Conservation (phyloP, 345 rosid genomes). For the Heritiera littoralis region DNA sequence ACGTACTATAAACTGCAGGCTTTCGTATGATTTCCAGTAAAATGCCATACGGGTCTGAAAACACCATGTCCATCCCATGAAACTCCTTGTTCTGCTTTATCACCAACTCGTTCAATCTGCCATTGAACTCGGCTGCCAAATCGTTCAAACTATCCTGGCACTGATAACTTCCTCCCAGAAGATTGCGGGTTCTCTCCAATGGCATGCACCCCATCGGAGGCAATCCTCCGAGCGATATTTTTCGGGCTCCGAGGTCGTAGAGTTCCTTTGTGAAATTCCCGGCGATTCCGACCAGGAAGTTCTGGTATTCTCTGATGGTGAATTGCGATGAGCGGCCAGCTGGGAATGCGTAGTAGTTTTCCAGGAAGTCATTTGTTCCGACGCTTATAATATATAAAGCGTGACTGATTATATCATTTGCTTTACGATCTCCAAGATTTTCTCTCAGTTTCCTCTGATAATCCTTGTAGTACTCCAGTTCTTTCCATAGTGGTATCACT, state of each 20-base stretch:
- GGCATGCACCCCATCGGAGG: slow-evolving; percentile 77
- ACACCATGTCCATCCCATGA: slow-evolving; percentile 38
- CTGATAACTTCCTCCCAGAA: slow-evolving; percentile 26
- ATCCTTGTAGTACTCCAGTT: slow-evolving; percentile 51
- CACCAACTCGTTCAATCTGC: slow-evolving; percentile 35
- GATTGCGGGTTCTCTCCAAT: slow-evolving; percentile 52
- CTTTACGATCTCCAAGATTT: slow-evolving; percentile 40
- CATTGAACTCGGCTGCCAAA: slow-evolving; percentile 49
- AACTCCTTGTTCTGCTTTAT: slow-evolving; percentile 42
- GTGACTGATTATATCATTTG: slow-evolving; percentile 31
- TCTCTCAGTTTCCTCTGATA: slow-evolving; percentile 47
- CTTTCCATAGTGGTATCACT: slow-evolving; percentile 59
- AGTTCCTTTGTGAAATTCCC: slow-evolving; percentile 42
- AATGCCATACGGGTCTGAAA: slow-evolving; percentile 44
- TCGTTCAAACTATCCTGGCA: slow-evolving; percentile 46
- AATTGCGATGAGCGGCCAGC: slow-evolving; percentile 37
- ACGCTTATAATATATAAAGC: slow-evolving; percentile 51
- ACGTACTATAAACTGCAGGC: slow-evolving; percentile 44
- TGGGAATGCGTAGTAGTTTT: slow-evolving; percentile 53
- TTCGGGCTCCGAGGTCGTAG: slow-evolving; percentile 53
- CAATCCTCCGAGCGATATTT: slow-evolving; percentile 56
- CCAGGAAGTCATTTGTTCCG: slow-evolving; percentile 64
- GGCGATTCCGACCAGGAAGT: slow-evolving; percentile 42
- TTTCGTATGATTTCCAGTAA: slow-evolving; percentile 39
- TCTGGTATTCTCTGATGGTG: slow-evolving; percentile 36